These are phyloP conservation scores for Bassia scoparia DNA, from an alignment of 148 eudicot genomes.

Conservation along the genomic window DNA sequence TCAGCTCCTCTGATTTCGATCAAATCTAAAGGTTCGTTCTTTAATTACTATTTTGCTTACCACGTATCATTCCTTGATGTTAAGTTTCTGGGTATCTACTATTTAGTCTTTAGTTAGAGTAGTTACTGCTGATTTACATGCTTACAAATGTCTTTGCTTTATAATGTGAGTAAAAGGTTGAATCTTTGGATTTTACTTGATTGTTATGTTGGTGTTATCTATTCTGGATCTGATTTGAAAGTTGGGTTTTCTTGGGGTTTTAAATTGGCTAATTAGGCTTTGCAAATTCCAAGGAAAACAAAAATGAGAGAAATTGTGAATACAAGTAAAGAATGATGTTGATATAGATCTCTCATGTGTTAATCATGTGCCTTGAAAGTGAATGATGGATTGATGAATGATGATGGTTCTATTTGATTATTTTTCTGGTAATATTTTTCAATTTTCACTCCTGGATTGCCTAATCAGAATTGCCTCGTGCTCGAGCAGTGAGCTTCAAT, in stretches of 20 bases:
- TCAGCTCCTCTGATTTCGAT: background rate
- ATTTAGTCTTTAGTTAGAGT: background rate
- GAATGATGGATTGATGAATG: background rate
- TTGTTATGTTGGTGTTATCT: background rate
- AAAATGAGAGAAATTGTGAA: background rate
- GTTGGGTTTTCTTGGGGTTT: background rate
- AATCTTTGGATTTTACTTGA: background rate
- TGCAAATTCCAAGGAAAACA: background rate
- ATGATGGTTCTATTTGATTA: background rate
- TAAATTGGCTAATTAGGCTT: background rate
- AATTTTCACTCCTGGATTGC: no score
- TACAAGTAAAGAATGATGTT: background rate
- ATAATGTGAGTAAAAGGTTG: background rate
- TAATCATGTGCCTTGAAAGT: background rate
- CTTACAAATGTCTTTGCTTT: background rate
- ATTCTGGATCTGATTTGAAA: conserved; percentile 16
- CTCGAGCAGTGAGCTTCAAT: conserved; percentile 8
- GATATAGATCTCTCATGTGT: background rate
- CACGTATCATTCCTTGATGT: background rate
- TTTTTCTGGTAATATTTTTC: background rate
- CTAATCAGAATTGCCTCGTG: background rate
- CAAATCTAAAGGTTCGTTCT: conserved; percentile 15
- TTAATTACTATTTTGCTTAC: background rate
- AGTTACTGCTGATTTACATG: background rate
- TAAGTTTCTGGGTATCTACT: background rate